These are phyloP conservation scores for Pseudogymnoascus sp. DNA, from an alignment of 2,329 filamentous ascomycete genomes.

Conservation along the genomic window DNA sequence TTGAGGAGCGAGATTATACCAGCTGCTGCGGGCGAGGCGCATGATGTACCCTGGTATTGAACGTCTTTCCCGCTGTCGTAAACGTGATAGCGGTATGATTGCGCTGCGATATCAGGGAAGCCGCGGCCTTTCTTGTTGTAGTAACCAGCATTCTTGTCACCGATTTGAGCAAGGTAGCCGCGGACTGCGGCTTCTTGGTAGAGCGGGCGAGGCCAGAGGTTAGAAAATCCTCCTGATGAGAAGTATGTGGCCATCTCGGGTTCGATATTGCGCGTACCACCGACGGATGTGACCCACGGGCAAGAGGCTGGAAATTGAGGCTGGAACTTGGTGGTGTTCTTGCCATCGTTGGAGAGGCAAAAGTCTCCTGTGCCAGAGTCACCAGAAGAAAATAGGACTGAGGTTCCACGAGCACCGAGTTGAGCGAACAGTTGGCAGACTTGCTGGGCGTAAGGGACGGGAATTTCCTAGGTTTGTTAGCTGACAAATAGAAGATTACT, in stretches of 20 bases:
- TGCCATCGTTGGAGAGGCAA: slow-evolving; percentile 52
- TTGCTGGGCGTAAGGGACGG: slow-evolving; percentile 48
- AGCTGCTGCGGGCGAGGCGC: slow-evolving; percentile 49
- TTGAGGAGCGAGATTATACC: slow-evolving; percentile 53
- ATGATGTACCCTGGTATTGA: slow-evolving; percentile 39
- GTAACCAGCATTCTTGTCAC: slow-evolving; percentile 23
- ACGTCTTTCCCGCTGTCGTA: slow-evolving; percentile 8
- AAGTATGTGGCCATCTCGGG: slow-evolving; percentile 41
- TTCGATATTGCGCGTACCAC: slow-evolving; percentile 46
- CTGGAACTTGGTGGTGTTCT: slow-evolving; percentile 44
- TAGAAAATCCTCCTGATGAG: slow-evolving; percentile 40
- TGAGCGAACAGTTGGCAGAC: slow-evolving; percentile 56
- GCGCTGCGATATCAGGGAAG: slow-evolving; percentile 41
- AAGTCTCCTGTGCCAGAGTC: slow-evolving; percentile 42
- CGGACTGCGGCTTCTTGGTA: slow-evolving; percentile 39
- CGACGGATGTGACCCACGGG: slow-evolving; percentile 60
- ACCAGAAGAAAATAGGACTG: slow-evolving; percentile 52
- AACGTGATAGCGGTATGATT: slow-evolving; percentile 17
- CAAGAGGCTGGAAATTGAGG: slow-evolving; percentile 58
- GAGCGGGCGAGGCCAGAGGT: slow-evolving; percentile 39
- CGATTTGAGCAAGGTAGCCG: slow-evolving; percentile 34
- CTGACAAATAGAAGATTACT: background rate
- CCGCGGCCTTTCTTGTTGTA: slow-evolving; percentile 41
- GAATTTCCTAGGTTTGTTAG: slow-evolving; percentile 36
- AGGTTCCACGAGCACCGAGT: slow-evolving; percentile 55